A percentile compares a stretch with the other conserved stretches of the same genome.
Conservation (phyloP, 495 filamentous ascomycete species). For the Xylaria palmicola region DNA sequence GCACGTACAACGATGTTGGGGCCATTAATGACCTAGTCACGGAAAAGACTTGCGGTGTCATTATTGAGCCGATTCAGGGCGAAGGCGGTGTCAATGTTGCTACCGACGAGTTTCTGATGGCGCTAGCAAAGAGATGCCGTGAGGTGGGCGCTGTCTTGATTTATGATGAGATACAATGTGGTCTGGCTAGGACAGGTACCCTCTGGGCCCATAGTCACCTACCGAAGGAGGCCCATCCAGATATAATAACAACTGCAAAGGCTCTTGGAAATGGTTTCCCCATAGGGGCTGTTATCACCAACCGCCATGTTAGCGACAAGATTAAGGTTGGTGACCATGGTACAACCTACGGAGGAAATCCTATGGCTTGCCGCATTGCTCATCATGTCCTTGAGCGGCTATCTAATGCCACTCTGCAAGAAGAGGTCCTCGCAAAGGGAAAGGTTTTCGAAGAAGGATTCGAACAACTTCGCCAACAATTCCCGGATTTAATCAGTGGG, state of each 20-base stretch:
- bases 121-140: slow-evolving; percentile 75
- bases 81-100: slow-evolving; percentile 91
- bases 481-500: slow-evolving; percentile 71
- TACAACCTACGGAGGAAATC: slow-evolving; percentile 96
- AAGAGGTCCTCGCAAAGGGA: slow-evolving; percentile 62
- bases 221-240: slow-evolving; percentile 79
- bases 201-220: slow-evolving; percentile 84
- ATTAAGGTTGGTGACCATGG: slow-evolving; percentile 94
- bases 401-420: slow-evolving; percentile 61
- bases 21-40: slow-evolving; percentile 71
- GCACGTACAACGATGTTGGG: slow-evolving; percentile 77
- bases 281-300: slow-evolving; percentile 88
- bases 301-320: slow-evolving; percentile 68
- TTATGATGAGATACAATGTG: slow-evolving; percentile 97
- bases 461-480: slow-evolving; percentile 59
- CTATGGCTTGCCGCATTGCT: slow-evolving; percentile 78
- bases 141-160: slow-evolving; percentile 87
- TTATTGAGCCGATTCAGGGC: slow-evolving; percentile 96
- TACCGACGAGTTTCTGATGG: slow-evolving; percentile 72
- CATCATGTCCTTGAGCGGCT: slow-evolving; percentile 80
- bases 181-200: slow-evolving; percentile 77
- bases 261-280: slow-evolving; percentile 95
- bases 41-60: slow-evolving; percentile 86
- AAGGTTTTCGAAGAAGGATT: slow-evolving; percentile 65
- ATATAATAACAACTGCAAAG: slow-evolving; percentile 92